phyloP scores from a whole-genome alignment of 2,329 filamentous ascomycete species.

The Aspergillus thermomutatus region DNA sequence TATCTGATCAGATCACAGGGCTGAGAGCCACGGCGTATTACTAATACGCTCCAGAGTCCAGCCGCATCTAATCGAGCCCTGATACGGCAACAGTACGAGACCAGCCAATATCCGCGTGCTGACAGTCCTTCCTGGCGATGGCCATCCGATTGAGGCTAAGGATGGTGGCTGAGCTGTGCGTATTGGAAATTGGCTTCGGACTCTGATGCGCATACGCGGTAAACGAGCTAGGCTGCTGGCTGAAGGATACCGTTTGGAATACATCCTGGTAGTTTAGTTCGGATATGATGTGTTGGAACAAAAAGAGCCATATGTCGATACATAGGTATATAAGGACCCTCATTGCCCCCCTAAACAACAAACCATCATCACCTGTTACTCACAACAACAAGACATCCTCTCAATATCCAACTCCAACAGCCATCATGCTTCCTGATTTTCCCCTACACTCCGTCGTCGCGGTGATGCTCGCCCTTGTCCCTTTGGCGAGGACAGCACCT shows the following conservation, averaged over 20 bases:
- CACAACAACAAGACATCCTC: background rate
- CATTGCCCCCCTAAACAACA: background rate
- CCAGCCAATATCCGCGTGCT: background rate
- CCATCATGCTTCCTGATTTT: constrained; percentile 7
- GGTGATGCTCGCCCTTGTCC: constrained; percentile 5
- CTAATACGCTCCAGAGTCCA: constrained; percentile 18
- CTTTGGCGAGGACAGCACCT: constrained; percentile 13
- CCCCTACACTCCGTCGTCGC: constrained; percentile 4
- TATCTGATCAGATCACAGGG: background rate
- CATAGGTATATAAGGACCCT: constrained; percentile 6
- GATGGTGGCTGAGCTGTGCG: constrained; percentile 9
- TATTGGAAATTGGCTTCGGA: constrained; percentile 5
- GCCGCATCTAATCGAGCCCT: background rate
- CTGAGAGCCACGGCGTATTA: constrained; percentile 12
- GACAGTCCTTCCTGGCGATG: background rate
- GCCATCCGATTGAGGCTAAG: background rate
- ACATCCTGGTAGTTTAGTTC: background rate
- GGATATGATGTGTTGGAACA: background rate
- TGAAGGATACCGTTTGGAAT: constrained; percentile 7
- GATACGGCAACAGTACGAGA: background rate
- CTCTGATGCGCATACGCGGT: background rate
- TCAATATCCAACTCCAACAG: background rate
- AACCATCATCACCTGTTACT: background rate
- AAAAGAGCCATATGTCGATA: background rate
- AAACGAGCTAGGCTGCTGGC: background rate